Base-by-base conservation (phyloP, 1,284 basidiomycete species). In the Fomitopsis schrenkii region DNA sequence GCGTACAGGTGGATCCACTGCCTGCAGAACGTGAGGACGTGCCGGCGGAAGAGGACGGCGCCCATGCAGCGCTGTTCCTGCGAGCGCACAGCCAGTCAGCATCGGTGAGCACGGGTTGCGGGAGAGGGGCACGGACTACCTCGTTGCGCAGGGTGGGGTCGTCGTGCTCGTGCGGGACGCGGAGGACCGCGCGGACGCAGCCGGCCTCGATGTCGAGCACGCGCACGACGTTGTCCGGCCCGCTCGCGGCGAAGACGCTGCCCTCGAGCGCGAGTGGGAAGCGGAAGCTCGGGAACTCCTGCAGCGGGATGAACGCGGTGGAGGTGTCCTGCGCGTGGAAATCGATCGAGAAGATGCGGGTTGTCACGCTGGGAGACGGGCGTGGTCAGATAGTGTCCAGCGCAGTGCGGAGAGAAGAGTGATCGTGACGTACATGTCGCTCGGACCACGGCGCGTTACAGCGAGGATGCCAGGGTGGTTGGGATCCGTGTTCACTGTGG, bases 1-100 rank as follows among this genome's bases (percentile, higher is more conserved):
- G 26, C 40, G n/a, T 71, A 74, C 26, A 72, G 60, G 56, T 68
- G 66, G 45, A 72, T 71, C 62, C 70, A 71, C 30, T 68, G 67
- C 55, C 66, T 67, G 60, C 72, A 67, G 61, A 74, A 73, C 14
- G 67, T 68, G 19, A 74, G 61, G 26, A 71, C 56, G 58, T 69
- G 68, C 42, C 63, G 46, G 40, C 63, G 60, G 73, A 72, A 36
- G 67, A 72, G 61, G 72, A 83, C 46, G 79, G 68, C 67, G 80
- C 81, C 66, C 19, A 68, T 52, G 44, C 67, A 69, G 36, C 66
- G 63, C 28, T 67, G 65, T 57, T 71, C 72, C 72, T 73, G 38
- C 35, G 45, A 40, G 19, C 14, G 17, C 6, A 53, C 9, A 36
- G 15, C 15, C 9, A 17, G n/a, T 40, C n/a, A 57, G 53, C 19